A percentile compares a stretch with the other conserved stretches of the same genome.
These are phyloP conservation scores for Penicillium daleae DNA, from an alignment of 495 filamentous ascomycete genomes.

Conservation along the genomic window DNA sequence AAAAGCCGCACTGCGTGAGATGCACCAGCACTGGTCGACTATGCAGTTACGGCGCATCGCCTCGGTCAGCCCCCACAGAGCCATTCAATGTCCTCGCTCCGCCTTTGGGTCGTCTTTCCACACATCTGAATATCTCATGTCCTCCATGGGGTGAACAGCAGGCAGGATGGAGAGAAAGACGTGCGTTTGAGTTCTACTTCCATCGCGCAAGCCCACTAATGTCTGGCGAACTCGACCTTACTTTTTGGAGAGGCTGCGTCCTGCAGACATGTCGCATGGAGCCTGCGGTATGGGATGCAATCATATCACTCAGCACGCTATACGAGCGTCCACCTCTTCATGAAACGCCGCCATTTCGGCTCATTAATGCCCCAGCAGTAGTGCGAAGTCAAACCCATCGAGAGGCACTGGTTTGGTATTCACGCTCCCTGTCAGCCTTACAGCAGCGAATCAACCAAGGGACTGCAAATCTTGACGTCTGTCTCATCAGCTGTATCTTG, in stretches of 20 bases:
- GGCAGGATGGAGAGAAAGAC: conserved; percentile 41
- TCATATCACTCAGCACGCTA: conserved; percentile 56
- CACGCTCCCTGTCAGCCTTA: conserved; percentile 54
- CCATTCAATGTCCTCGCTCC: not conserved
- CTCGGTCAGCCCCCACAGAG: conserved; percentile 18
- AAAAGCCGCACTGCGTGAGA: conserved; percentile 50
- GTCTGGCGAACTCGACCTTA: conserved; percentile 51
- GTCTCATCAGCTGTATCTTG: conserved; percentile 54
- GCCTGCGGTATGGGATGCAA: conserved; percentile 63
- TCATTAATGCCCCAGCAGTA: conserved; percentile 27
- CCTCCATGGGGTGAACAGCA: conserved; percentile 30
- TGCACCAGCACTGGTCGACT: conserved; percentile 55
- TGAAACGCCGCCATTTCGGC: conserved; percentile 16
- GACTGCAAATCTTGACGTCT: conserved; percentile 38
- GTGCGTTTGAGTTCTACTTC: conserved; percentile 47
- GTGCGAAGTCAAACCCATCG: conserved; percentile 42
- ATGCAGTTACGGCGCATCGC: conserved; percentile 39
- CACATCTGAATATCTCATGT: conserved; percentile 24
- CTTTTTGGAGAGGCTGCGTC: conserved; percentile 60
- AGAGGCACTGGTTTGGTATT: conserved; percentile 46
- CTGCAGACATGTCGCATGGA: conserved; percentile 59
- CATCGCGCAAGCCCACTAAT: conserved; percentile 34
- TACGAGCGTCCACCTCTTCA: conserved; percentile 44
- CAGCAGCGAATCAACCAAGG: conserved; percentile 45
- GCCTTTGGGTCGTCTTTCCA: conserved; percentile 5